These are phyloP conservation scores for thale cress (Arabidopsis thaliana) DNA, from an alignment of 345 rosid species.

Conservation along the genomic window DNA sequence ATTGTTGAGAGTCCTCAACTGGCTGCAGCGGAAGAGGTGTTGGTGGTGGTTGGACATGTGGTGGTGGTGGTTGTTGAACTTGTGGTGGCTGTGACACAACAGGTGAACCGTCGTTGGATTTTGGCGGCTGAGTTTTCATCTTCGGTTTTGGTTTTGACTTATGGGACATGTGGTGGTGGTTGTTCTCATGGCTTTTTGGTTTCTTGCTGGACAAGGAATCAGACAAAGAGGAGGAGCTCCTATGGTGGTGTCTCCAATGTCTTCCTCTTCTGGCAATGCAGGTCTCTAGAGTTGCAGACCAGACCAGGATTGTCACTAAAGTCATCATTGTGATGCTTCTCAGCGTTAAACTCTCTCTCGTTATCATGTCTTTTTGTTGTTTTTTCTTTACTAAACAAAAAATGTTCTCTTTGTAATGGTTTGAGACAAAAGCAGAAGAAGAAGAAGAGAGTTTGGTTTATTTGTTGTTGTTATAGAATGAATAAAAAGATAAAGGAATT, in stretches of 20 bases:
- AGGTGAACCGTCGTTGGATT: conserved; percentile 13
- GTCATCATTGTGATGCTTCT: conserved; percentile 61
- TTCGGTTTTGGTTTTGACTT: conserved; percentile 53
- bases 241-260: conserved; percentile 71
- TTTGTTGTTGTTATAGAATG: conserved; percentile 20
- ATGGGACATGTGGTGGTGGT: conserved; percentile 45
- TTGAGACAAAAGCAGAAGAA: conserved; percentile 16
- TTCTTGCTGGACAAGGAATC: conserved; percentile 65
- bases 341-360: conserved; percentile 45
- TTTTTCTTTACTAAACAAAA: background rate
- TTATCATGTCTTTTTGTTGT: conserved; percentile 28
- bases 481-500: conserved; percentile 29
- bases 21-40: conserved; percentile 49
- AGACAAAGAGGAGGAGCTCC: conserved; percentile 45
- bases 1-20: conserved; percentile 42
- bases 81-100: conserved; percentile 40
- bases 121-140: conserved; percentile 35
- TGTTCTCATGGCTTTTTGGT: conserved; percentile 49
- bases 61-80: conserved; percentile 38
- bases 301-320: conserved; percentile 57
- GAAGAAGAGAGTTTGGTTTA: conserved; percentile 27
- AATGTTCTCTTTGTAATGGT: conserved; percentile 16
- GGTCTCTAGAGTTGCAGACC: conserved; percentile 66
- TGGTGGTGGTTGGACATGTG: conserved; percentile 37
- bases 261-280: conserved; percentile 86